A percentile compares a stretch with the other conserved stretches of the same genome.
These are phyloP conservation scores for Skeletonema costatum DNA, from an alignment of 108 stramenopile genomes.

Conservation along the genomic window DNA sequence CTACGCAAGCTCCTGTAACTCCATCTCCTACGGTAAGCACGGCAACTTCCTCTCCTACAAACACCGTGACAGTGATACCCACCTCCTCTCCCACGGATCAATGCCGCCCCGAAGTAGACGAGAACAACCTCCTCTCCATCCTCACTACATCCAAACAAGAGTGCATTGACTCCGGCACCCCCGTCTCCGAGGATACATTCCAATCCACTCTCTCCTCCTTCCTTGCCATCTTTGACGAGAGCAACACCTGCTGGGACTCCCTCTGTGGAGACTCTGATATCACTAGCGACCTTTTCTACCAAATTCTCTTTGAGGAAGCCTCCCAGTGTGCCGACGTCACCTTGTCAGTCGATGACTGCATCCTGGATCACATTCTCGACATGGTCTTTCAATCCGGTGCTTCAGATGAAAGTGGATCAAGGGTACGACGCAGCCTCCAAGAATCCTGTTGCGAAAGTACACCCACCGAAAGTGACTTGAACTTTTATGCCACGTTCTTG, in stretches of 20 bases:
- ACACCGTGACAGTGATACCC: neutral
- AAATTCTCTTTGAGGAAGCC: conserved; percentile 24
- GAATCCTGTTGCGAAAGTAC: neutral
- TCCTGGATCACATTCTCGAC: conserved; percentile 6
- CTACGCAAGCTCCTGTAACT: neutral
- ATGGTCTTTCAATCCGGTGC: neutral
- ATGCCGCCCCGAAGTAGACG: conserved; percentile 15
- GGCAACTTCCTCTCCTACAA: neutral
- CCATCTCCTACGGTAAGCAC: neutral
- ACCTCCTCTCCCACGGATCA: neutral
- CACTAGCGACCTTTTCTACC: conserved; percentile 20
- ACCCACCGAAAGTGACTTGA: conserved; percentile 5
- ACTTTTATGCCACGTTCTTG: conserved; percentile 1
- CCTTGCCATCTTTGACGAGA: conserved; percentile 12
- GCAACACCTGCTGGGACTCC: conserved; percentile 27
- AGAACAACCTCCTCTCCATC: conserved; percentile 17
- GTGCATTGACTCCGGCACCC: conserved; percentile 15
- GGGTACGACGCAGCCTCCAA: conserved; percentile 8
- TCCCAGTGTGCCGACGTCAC: conserved; percentile 35
- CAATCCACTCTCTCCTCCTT: conserved; percentile 12
- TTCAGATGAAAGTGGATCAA: neutral
- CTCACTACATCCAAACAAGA: conserved; percentile 2
- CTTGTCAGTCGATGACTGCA: conserved; percentile 26
- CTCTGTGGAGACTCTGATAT: conserved; percentile 22
- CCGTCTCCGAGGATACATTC: conserved; percentile 22